Base-by-base conservation (phyloP, 805 yeast genomes). In the Diddensiella transvaalensis region DNA sequence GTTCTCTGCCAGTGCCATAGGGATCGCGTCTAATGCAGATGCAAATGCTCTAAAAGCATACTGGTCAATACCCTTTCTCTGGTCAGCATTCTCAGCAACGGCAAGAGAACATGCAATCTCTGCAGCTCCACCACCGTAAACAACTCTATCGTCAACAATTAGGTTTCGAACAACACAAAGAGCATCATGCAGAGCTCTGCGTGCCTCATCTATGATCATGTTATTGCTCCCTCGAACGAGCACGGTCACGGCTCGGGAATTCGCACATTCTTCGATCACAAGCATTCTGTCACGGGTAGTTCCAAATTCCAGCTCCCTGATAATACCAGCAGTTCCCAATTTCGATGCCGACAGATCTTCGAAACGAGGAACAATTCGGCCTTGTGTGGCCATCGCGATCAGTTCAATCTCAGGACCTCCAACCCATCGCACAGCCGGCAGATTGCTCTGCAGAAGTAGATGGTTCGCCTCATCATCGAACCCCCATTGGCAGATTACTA, bases 81-180 rank as follows among this genome's bases (percentile, higher is more conserved):
- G 82, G 67, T 91, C 96, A 43, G 98, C 97, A 56, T 85, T 96
- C 43, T 84, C 87, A 49, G 88, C 75, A 13, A 93, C 96, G 15
- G 93, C 95, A 58, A 93, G 71, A 11, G 98, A 89, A 74, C 96
- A 85, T 2, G 96, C 78, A 46, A 93, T 82, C 72, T 93, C 99
- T 32, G 98, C 95, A 19, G 99, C 96, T 58, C 99, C 99, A 60
- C 99, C 99, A 55, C 99, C 99, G 63, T 93, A 93, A n/a, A 95
- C 97, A 40, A 93, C 87, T 67, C 96, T 79, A 65, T 82, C 84
- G 67, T 95, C 98, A 61, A 83, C 80, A 44, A 95, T 84, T 65
- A 93, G 78, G 71, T 93, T 95, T 72, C 99, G 85, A 23, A 93
- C 99, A 40, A 95, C 99, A 72, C 99, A 91, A 49, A 93, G 73